phyloP scores from a whole-genome alignment of 108 stramenopile species.

The Nitzschia sp. region DNA sequence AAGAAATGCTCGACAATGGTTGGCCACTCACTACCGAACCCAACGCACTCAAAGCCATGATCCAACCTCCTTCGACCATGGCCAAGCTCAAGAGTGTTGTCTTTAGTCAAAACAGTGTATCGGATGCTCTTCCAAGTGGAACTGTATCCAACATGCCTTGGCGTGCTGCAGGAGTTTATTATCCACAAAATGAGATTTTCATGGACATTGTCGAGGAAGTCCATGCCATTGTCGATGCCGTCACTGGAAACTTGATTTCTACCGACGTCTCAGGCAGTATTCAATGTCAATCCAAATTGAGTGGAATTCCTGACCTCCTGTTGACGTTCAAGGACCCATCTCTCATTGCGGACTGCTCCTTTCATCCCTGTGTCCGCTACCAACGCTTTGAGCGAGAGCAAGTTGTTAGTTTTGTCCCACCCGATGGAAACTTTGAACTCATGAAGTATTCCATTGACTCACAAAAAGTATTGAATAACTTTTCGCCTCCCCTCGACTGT shows the following conservation, averaged over 20 bases:
- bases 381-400: constrained; percentile 87
- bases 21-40: constrained; percentile 98
- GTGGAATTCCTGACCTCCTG: constrained; percentile 94
- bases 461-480: constrained; percentile 20
- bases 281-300: constrained; percentile 86
- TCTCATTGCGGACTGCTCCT: constrained; percentile 94
- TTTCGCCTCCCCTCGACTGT: constrained; percentile 81
- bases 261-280: constrained; percentile 91
- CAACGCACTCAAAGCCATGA: constrained; percentile 95
- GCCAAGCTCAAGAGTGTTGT: constrained; percentile 56
- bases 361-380: constrained; percentile 99
- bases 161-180: constrained; percentile 90
- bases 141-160: constrained; percentile 97
- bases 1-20: constrained; percentile 99
- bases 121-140: constrained; percentile 82
- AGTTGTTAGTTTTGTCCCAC: constrained; percentile 96
- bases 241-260: constrained; percentile 81
- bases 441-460: constrained; percentile 90
- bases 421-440: constrained; percentile 96
- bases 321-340: constrained; percentile 86
- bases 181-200: constrained; percentile 96
- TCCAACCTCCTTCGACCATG: constrained; percentile 90
- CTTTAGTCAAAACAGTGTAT: constrained; percentile 40
- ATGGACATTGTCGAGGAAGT: constrained; percentile 97
- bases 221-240: constrained; percentile 86